A percentile compares a stretch with the other conserved stretches of the same genome.
Conservation (phyloP, 441 rosid species). For the Macaranga tanarius region DNA sequence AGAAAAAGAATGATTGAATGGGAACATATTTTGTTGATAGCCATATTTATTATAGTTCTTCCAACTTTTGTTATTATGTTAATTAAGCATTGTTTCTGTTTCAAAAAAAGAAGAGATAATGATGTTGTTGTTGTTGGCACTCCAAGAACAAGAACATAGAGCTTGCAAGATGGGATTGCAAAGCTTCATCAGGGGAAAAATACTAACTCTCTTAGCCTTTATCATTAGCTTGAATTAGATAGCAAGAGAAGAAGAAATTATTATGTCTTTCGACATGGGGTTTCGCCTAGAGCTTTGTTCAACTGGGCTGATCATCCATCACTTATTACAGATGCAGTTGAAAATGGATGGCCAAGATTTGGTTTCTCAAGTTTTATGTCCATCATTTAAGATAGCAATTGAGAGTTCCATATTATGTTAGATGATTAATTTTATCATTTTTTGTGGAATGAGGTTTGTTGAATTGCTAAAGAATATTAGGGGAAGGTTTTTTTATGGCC, state of each 20-base stretch:
- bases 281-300: constrained; percentile 48
- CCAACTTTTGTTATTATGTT: constrained; percentile 33
- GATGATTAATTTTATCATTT: too few species aligned
- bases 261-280: constrained; percentile 45
- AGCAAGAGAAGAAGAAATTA: constrained; percentile 50
- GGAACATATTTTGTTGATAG: constrained; percentile 34
- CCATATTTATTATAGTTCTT: constrained; percentile 28
- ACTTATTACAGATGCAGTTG: constrained; percentile 68
- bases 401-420: too few species aligned
- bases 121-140: constrained; percentile 1
- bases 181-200: constrained; percentile 47
- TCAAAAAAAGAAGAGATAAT: constrained; percentile 21
- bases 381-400: too few species aligned
- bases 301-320: constrained; percentile 77
- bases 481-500: too few species aligned
- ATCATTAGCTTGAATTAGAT: constrained; percentile 44
- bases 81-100: constrained; percentile 48
- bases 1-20: constrained; percentile 39
- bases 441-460: too few species aligned
- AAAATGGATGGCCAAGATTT: constrained; percentile 88
- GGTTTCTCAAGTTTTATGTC: constrained; percentile 54
- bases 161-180: constrained; percentile 46
- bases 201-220: constrained; percentile 11
- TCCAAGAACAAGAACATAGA: constrained; percentile 23
- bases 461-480: too few species aligned